Base-by-base conservation (phyloP, 2,329 filamentous ascomycete species). In the Paraphoma chrysanthemicola region DNA sequence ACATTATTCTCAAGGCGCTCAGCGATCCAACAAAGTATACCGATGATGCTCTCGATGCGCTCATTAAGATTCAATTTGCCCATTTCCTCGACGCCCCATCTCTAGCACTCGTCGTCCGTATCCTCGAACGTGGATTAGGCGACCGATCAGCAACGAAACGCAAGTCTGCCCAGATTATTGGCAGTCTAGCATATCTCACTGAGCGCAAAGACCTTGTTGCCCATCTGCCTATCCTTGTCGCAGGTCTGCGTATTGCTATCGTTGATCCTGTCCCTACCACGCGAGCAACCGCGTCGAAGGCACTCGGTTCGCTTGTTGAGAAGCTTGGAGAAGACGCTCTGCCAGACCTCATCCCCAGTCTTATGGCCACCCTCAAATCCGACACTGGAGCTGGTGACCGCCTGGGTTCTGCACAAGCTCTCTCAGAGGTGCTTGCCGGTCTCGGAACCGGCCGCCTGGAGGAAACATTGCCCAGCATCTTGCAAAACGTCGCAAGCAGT, bases 41-140 rank as follows among this genome's bases (percentile, higher is more conserved):
- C 0, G 94, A 99, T 70, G 91, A 96, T 65, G 95, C 95, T 14
- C 83, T 99, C 57, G 94, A 99, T 75, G 84, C 92, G 0, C 85
- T 99, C 56, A 97, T 99, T 81, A 97, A 97, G 80, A 91, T 99
- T n/a, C 93, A 93, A 47, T 99, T 99, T 74, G 89, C 97, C 12
- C 95, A 99, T 79, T 99, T 98, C 73, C 85, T 99, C n/a, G 95
- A 99, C 77, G 92, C 96, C 0, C 95, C 95, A 5, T 99, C 96
- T 2, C 83, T 99, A 68, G 95, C 95, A 17, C 85, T 99, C 51
- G 92, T 99, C 62, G 96, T 95, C 45, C 92, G 95, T 61, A 98
- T 99, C 67, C 83, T 99, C 36, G 93, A 99, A 78, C 91, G 96
- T 74, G 95, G 95, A 56, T 81, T 99, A 41, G 88, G 88, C 53